Conservation (phyloP, 2,329 filamentous ascomycete genomes). For the Cladophialophora exuberans region DNA sequence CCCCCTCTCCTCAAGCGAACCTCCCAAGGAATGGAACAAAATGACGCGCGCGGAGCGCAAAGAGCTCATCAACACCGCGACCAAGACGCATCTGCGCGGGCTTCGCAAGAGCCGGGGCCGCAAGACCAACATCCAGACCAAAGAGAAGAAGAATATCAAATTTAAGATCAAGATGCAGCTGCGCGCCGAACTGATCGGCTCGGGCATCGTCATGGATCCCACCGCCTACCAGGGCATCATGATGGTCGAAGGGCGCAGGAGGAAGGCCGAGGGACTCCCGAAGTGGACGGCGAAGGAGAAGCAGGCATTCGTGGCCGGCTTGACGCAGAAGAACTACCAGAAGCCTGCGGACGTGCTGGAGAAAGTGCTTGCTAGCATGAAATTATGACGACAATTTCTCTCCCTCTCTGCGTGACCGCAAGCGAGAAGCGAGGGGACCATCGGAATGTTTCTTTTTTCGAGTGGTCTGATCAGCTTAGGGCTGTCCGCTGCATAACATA, state of each 20-base stretch:
- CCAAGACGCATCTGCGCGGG: conserved; percentile 1
- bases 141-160: conserved; percentile 6
- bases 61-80: conserved; percentile 2
- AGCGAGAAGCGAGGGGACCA: too few species aligned
- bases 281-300: conserved; percentile 3
- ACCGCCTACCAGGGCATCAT: conserved; percentile 4
- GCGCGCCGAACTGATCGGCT: conserved; percentile 8
- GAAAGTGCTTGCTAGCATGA: too few species aligned
- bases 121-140: neutral
- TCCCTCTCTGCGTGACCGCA: too few species aligned
- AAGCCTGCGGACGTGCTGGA: neutral
- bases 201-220: neutral
- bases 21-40: neutral
- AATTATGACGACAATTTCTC: too few species aligned
- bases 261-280: conserved; percentile 7
- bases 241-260: conserved; percentile 6
- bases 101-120: neutral
- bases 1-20: neutral
- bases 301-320: neutral
- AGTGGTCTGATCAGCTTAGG: too few species aligned
- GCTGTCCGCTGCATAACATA: too few species aligned
- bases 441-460: too few species aligned
- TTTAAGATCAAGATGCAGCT: conserved; percentile 1
- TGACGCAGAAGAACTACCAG: neutral
- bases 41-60: conserved; percentile 8